Evolutionary conservation across 75 land plant genomes (phyloP).

Genomic region (Sequoia sempervirens): DNA sequence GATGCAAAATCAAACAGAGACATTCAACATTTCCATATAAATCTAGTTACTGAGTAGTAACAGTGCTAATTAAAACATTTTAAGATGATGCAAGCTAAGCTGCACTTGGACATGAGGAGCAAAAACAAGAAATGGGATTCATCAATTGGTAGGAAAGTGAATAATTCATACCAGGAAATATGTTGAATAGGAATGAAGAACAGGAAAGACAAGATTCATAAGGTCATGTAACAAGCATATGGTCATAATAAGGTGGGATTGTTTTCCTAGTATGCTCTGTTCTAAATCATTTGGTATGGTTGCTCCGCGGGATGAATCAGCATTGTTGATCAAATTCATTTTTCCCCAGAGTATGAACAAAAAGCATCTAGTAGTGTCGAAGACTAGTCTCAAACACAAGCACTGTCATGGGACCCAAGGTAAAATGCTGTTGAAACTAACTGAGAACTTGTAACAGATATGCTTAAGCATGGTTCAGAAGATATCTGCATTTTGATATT

Average conservation of each 20-base stretch:
- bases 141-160: not conserved
- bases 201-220: not conserved
- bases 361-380: not conserved
- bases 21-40: not conserved
- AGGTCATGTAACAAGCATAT: not conserved
- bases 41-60: not conserved
- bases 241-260: not conserved
- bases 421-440: not conserved
- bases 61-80: not conserved
- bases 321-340: not conserved
- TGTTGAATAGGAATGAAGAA: not conserved
- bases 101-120: not conserved
- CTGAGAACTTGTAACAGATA: not conserved
- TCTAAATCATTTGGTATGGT: not conserved
- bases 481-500: not conserved
- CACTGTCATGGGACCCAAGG: not conserved
- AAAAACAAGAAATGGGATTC: not conserved
- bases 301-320: not conserved
- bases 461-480: not conserved
- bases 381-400: not conserved
- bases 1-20: not conserved
- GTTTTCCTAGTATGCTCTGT: not conserved
- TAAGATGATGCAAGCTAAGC: not conserved
- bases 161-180: not conserved
- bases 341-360: not conserved